These are phyloP conservation scores for Blastobotrys peoriensis DNA, from an alignment of 805 yeast species.

Conservation along the genomic window DNA sequence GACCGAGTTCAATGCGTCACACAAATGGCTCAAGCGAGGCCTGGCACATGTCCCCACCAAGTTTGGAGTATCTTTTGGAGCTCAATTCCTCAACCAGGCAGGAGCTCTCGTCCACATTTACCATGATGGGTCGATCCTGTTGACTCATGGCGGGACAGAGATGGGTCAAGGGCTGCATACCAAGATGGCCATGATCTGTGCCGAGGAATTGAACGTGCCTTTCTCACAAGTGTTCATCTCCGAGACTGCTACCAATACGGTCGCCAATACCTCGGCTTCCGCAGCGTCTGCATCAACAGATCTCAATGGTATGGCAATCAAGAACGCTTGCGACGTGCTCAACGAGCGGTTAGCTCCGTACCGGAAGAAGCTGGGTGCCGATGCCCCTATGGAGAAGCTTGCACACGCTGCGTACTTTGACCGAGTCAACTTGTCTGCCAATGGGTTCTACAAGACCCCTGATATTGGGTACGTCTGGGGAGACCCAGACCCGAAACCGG, in stretches of 20 bases:
- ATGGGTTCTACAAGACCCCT: conserved; percentile 46
- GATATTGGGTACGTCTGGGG: conserved; percentile 41
- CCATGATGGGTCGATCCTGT: conserved; percentile 41
- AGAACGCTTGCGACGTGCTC: conserved; percentile 41
- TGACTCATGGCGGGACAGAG: conserved; percentile 46
- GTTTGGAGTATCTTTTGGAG: conserved; percentile 46
- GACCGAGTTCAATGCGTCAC: conserved; percentile 34
- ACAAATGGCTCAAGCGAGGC: conserved; percentile 44
- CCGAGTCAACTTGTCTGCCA: conserved; percentile 41
- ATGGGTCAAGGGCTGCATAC: conserved; percentile 47
- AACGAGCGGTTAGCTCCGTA: conserved; percentile 38
- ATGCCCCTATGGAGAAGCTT: conserved; percentile 37
- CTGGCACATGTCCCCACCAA: conserved; percentile 41
- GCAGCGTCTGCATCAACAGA: conserved; percentile 47
- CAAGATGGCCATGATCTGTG: conserved; percentile 44
- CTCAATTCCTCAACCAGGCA: conserved; percentile 40
- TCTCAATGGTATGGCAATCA: conserved; percentile 45
- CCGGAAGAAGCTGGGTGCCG: conserved; percentile 31
- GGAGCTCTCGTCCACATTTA: conserved; percentile 44
- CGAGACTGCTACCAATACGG: conserved; percentile 43
- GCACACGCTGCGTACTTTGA: conserved; percentile 40
- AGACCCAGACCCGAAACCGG: conserved; percentile 39
- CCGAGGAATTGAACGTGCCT: conserved; percentile 38
- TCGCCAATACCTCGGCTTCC: conserved; percentile 44
- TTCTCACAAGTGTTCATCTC: conserved; percentile 38